phyloP scores from a whole-genome alignment of 2,329 filamentous ascomycete genomes.

The Apiospora marii region DNA sequence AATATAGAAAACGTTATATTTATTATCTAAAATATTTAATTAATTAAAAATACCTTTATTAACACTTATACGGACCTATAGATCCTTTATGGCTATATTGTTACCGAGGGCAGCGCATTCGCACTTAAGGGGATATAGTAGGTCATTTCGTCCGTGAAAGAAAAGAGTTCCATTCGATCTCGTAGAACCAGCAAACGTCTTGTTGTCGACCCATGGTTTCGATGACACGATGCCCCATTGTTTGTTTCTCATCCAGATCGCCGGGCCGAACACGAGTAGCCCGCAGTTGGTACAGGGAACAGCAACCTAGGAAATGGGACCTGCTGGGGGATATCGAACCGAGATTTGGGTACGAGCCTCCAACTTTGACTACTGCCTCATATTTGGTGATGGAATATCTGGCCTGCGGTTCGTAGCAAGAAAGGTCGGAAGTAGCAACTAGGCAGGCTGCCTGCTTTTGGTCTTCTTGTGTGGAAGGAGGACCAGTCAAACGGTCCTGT shows the following conservation, averaged over 20 bases:
- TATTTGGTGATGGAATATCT: not conserved
- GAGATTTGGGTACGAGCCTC: not conserved
- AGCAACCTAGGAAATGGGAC: not conserved
- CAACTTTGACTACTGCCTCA: not conserved
- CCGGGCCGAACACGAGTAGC: not conserved
- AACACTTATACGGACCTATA: too few species aligned
- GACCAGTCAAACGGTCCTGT: not conserved
- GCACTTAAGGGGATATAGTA: too few species aligned
- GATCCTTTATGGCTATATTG: too few species aligned
- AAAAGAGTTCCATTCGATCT: not conserved
- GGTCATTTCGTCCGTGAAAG: not conserved
- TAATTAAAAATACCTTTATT: too few species aligned
- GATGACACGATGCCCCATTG: slow-evolving; percentile 11
- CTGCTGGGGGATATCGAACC: not conserved
- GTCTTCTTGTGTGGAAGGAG: not conserved
- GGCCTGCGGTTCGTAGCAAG: not conserved
- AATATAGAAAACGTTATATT: too few species aligned
- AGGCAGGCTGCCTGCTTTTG: not conserved
- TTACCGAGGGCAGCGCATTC: too few species aligned
- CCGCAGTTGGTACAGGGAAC: not conserved
- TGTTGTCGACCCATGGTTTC: not conserved
- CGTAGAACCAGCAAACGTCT: not conserved
- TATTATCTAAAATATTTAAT: too few species aligned
- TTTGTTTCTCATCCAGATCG: slow-evolving; percentile 14
- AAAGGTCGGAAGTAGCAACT: not conserved